A percentile compares a stretch with the other conserved stretches of the same genome.
These are phyloP conservation scores for Podaxis carcinomalis DNA, from an alignment of 768 basidiomycete species.

Conservation along the genomic window DNA sequence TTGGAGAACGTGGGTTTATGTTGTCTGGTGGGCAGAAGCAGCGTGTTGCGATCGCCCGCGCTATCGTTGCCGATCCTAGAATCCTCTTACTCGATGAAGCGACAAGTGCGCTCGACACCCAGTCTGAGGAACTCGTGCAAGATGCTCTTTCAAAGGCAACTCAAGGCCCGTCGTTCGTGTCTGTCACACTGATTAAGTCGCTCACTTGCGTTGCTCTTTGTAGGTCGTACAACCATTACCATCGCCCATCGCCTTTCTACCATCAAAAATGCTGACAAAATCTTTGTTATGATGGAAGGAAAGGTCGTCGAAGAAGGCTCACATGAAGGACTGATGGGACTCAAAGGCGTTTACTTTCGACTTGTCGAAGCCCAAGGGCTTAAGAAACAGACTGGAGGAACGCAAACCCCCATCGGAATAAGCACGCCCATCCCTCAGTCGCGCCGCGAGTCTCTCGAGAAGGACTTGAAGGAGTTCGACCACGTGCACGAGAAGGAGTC, in stretches of 20 bases:
- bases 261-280: constrained; percentile 69
- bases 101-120: constrained; percentile 75
- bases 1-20: constrained; percentile 78
- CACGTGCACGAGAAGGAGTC: constrained; percentile 34
- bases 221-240: constrained; percentile 62
- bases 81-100: constrained; percentile 78
- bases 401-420: not conserved
- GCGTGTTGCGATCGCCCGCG: constrained; percentile 76
- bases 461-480: constrained; percentile 29
- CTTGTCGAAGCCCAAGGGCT: constrained; percentile 70
- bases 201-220: not conserved
- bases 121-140: constrained; percentile 75
- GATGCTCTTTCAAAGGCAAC: constrained; percentile 78
- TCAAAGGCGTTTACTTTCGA: constrained; percentile 55
- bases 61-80: constrained; percentile 73
- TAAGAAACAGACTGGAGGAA: not conserved
- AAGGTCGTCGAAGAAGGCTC: constrained; percentile 69
- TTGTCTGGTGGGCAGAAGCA: constrained; percentile 76
- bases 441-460: not conserved
- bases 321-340: constrained; percentile 55
- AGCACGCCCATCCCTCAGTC: not conserved
- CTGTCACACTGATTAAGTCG: constrained; percentile 38
- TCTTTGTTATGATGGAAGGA: constrained; percentile 80
- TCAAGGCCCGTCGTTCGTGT: constrained; percentile 33
- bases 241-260: constrained; percentile 70